Conservation (phyloP, 2,329 filamentous ascomycete genomes). For the Camptophora hylomeconis region DNA sequence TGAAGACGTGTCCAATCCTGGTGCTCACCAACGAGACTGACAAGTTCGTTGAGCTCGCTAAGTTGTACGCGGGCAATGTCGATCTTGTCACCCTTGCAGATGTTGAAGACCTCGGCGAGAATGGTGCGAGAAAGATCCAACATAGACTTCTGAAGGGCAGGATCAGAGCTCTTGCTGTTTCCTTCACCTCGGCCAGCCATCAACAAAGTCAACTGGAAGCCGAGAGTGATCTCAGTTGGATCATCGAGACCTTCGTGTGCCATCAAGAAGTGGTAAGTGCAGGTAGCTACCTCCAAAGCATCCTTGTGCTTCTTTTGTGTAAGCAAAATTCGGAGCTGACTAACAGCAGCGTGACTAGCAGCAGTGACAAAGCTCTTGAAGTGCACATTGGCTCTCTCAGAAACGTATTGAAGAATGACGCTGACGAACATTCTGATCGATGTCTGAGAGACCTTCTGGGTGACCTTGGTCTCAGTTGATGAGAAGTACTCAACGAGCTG, state of each 20-base stretch:
- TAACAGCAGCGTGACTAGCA: slow-evolving; percentile 6
- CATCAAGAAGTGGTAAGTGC: slow-evolving; percentile 12
- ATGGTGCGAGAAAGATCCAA: slow-evolving; percentile 22
- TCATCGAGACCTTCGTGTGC: slow-evolving; percentile 9
- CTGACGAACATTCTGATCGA: slow-evolving; percentile 12
- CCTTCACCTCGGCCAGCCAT: slow-evolving; percentile 18
- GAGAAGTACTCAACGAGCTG: slow-evolving; percentile 26
- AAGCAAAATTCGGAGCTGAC: slow-evolving; percentile 6
- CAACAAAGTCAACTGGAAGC: slow-evolving; percentile 26
- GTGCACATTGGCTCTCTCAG: slow-evolving; percentile 20
- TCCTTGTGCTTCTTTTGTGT: slow-evolving; percentile 6
- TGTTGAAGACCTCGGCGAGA: slow-evolving; percentile 22
- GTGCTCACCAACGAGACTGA: slow-evolving; percentile 25
- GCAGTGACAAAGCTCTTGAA: slow-evolving; percentile 7
- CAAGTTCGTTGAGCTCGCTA: slow-evolving; percentile 24
- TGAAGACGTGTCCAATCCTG: slow-evolving; percentile 26
- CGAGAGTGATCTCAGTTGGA: slow-evolving; percentile 22
- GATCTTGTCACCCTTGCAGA: slow-evolving; percentile 20
- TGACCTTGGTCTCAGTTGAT: slow-evolving; percentile 8
- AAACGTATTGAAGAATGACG: slow-evolving; percentile 18
- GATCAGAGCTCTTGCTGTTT: slow-evolving; percentile 16
- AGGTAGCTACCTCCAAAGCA: slow-evolving; percentile 9
- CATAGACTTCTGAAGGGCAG: slow-evolving; percentile 20
- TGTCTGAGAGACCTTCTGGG: slow-evolving; percentile 19
- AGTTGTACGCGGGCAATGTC: slow-evolving; percentile 25